phyloP scores from a whole-genome alignment of 75 land plant species.

The Picea sitchensis region DNA sequence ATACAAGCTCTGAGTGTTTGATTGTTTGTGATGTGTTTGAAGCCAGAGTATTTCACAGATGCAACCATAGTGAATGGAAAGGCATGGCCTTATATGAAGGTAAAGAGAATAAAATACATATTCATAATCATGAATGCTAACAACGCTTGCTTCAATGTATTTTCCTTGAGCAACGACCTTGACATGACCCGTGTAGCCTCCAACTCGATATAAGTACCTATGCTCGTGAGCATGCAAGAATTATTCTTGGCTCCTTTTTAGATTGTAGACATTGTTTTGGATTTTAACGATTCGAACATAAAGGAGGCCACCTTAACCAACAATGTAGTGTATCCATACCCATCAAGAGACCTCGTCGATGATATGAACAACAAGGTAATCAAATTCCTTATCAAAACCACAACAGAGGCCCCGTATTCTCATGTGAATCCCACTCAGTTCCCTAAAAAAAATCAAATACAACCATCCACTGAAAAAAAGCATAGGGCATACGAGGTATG shows the following conservation, averaged over 20 bases:
- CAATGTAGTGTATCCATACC: slow-evolving; percentile 26
- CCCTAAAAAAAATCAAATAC: too few species aligned
- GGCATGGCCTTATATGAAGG: too few species aligned
- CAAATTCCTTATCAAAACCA: slow-evolving; percentile 21
- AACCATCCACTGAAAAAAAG: too few species aligned
- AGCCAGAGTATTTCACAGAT: slow-evolving; percentile 38
- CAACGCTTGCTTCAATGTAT: slow-evolving; percentile 29
- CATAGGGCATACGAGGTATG: too few species aligned
- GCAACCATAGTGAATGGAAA: too few species aligned
- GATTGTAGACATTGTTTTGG: slow-evolving; percentile 27
- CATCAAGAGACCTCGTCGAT: slow-evolving; percentile 15
- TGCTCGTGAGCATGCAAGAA: not conserved
- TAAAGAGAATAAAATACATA: too few species aligned
- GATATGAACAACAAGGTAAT: slow-evolving; percentile 13
- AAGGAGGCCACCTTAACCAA: not conserved
- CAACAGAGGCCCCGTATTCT: too few species aligned
- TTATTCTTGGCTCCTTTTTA: slow-evolving; percentile 29
- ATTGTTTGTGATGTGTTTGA: not conserved
- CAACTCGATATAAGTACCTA: slow-evolving; percentile 22
- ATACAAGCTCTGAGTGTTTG: not conserved
- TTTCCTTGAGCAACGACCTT: slow-evolving; percentile 19
- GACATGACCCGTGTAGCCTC: slow-evolving; percentile 24
- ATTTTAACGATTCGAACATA: slow-evolving; percentile 13
- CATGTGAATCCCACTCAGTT: too few species aligned
- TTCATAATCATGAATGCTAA: slow-evolving; percentile 30